These are phyloP conservation scores for Fragaria nilgerrensis DNA, from an alignment of 306 rosid genomes.

Conservation along the genomic window DNA sequence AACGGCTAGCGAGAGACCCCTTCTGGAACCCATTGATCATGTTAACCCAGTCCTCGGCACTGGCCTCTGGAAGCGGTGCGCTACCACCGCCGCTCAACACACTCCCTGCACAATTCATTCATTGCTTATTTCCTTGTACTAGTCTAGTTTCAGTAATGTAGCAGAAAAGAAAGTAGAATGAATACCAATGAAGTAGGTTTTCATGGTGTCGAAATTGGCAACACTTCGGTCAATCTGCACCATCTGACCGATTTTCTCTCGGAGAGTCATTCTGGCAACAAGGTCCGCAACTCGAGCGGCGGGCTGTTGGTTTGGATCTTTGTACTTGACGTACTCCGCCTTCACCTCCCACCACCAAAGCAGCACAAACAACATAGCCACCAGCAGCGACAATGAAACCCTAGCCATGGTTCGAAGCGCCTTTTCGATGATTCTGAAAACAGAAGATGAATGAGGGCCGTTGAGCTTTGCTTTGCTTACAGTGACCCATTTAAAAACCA, in stretches of 20 bases:
- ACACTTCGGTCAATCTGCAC: constrained; percentile 88
- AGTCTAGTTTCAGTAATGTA: not conserved
- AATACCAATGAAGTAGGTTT: constrained; percentile 60
- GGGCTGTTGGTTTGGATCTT: constrained; percentile 63
- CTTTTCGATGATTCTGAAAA: constrained; percentile 14
- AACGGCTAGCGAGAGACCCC: constrained; percentile 69
- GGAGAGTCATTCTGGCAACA: constrained; percentile 70
- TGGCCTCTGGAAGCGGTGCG: constrained; percentile 80
- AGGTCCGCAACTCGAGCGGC: constrained; percentile 70
- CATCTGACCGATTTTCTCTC: constrained; percentile 99
- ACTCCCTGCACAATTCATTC: constrained; percentile 58
- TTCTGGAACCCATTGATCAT: constrained; percentile 88
- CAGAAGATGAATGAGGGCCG: not conserved
- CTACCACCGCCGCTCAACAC: constrained; percentile 97
- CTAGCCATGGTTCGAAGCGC: constrained; percentile 23
- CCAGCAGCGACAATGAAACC: constrained; percentile 30
- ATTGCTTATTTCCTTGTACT: not conserved
- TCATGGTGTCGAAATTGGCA: constrained; percentile 69
- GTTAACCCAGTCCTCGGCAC: constrained; percentile 84
- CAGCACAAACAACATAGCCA: constrained; percentile 29
- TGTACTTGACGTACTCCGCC: constrained; percentile 54
- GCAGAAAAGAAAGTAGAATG: not conserved
- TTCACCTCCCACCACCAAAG: constrained; percentile 47
- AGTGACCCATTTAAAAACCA: too few relatives aligned
- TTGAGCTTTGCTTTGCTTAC: too few relatives aligned